Evolutionary conservation across 2,329 filamentous ascomycete genomes (phyloP).

Genomic region (Chaetomium globosum): DNA sequence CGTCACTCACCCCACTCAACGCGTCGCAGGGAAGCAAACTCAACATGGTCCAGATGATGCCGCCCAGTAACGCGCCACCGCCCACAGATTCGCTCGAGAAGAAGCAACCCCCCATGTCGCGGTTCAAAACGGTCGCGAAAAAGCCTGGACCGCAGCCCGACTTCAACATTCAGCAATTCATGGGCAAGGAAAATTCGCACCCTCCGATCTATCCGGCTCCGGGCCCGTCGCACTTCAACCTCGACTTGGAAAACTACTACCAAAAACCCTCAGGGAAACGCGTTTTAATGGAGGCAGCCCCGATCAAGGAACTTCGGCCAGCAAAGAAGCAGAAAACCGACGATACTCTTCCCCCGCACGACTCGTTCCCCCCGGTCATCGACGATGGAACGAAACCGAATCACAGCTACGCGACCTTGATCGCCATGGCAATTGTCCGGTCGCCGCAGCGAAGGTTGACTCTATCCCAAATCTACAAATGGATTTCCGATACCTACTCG

Average conservation of each 20-base stretch:
- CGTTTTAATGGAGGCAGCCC: constrained; percentile 70
- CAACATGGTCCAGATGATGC: constrained; percentile 68
- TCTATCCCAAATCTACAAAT: constrained; percentile 95
- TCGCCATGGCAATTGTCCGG: constrained; percentile 93
- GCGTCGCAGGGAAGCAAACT: constrained; percentile 61
- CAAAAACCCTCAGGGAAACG: constrained; percentile 61
- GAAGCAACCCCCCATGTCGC: constrained; percentile 61
- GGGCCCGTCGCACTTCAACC: constrained; percentile 49
- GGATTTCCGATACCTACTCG: constrained; percentile 93
- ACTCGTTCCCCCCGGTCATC: constrained; percentile 77
- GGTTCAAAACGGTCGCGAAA: constrained; percentile 60
- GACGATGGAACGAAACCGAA: constrained; percentile 89
- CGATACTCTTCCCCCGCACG: constrained; percentile 66
- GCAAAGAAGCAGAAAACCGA: constrained; percentile 70
- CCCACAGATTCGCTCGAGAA: constrained; percentile 70
- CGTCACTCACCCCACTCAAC: constrained; percentile 62
- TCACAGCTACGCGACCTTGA: constrained; percentile 92
- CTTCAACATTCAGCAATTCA: constrained; percentile 41
- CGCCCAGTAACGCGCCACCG: constrained; percentile 58
- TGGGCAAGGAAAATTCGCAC: constrained; percentile 61
- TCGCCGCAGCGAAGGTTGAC: constrained; percentile 82
- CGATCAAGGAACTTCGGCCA: constrained; percentile 68
- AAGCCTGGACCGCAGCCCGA: constrained; percentile 51
- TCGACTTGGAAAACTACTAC: constrained; percentile 57
- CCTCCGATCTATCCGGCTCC: constrained; percentile 55